Percentiles rank a stretch among this genome's conserved stretches.
phyloP scores from a whole-genome alignment of 2,329 filamentous ascomycete species.

The Macrophomina pseudophaseolina region DNA sequence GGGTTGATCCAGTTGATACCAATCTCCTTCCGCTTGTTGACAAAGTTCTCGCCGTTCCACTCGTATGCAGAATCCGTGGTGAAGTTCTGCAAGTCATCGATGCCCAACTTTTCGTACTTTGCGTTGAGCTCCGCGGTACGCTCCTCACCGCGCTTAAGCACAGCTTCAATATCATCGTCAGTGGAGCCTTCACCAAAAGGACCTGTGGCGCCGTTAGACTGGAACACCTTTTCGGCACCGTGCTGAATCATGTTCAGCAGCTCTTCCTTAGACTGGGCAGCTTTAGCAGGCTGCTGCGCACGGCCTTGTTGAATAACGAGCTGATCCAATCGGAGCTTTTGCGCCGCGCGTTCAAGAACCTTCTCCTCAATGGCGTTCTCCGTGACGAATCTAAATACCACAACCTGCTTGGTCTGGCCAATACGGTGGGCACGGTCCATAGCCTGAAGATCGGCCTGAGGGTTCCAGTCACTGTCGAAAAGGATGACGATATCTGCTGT shows the following conservation, averaged over 20 bases:
- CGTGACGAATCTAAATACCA: slow-evolving; percentile 95
- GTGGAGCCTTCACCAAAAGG: slow-evolving; percentile 63
- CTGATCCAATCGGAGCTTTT: slow-evolving; percentile 95
- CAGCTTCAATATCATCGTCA: slow-evolving; percentile 89
- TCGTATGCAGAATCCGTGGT: slow-evolving; percentile 97
- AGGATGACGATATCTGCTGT: slow-evolving; percentile 93
- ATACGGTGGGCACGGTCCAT: slow-evolving; percentile 99
- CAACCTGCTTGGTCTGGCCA: slow-evolving; percentile 96
- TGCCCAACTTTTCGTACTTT: slow-evolving; percentile 94
- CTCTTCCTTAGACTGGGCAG: slow-evolving; percentile 93
- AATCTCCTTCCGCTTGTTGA: slow-evolving; percentile 84
- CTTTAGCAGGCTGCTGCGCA: slow-evolving; percentile 86
- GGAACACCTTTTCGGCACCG: slow-evolving; percentile 93
- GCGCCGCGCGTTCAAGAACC: slow-evolving; percentile 92
- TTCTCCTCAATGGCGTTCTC: slow-evolving; percentile 99
- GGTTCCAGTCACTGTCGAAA: slow-evolving; percentile 99
- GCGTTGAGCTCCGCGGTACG: slow-evolving; percentile 88
- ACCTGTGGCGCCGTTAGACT: slow-evolving; percentile 70
- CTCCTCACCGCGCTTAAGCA: slow-evolving; percentile 83
- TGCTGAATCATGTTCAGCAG: slow-evolving; percentile 98
- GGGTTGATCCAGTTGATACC: slow-evolving; percentile 97
- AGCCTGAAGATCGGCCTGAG: slow-evolving; percentile 95
- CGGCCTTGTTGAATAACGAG: slow-evolving; percentile 97
- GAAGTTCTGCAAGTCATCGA: slow-evolving; percentile 97
- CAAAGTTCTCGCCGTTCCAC: slow-evolving; percentile 98